phyloP scores from a whole-genome alignment of 257 asterid genomes.

The Anisodus tanguticus region DNA sequence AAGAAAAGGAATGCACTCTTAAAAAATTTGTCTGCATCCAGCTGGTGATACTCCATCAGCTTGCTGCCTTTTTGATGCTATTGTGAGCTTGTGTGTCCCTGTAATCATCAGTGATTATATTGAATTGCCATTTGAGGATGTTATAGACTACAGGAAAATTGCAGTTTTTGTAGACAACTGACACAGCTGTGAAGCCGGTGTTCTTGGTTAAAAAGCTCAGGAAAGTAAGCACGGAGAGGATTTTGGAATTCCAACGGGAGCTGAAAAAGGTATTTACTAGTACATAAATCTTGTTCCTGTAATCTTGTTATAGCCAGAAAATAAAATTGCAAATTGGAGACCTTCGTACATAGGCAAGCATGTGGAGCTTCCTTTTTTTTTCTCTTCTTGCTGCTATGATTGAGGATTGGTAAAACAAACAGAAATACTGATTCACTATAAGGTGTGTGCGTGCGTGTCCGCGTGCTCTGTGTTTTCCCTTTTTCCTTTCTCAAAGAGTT shows the following conservation, averaged over 20 bases:
- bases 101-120: slow-evolving; percentile 86
- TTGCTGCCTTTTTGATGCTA: slow-evolving; percentile 97
- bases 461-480: neutral
- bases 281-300: neutral
- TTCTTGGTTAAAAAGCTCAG: slow-evolving; percentile 77
- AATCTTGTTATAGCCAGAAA: neutral
- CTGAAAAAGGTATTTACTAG: slow-evolving; percentile 61
- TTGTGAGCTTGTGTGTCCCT: slow-evolving; percentile 94
- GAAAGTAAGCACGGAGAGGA: slow-evolving; percentile 50
- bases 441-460: neutral
- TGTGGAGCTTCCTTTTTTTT: neutral
- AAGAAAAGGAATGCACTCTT: slow-evolving; percentile 89
- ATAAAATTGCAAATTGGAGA: neutral
- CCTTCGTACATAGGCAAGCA: neutral
- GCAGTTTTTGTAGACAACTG: slow-evolving; percentile 76
- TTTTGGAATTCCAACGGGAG: slow-evolving; percentile 80
- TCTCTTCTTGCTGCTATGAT: neutral
- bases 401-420: neutral
- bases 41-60: slow-evolving; percentile 99
- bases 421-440: neutral
- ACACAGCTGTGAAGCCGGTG: slow-evolving; percentile 73
- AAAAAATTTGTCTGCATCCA: slow-evolving; percentile 93
- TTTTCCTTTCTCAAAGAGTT: neutral
- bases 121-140: slow-evolving; percentile 97
- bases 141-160: slow-evolving; percentile 82